Percentiles rank a stretch among this genome's conserved stretches.
Conservation (phyloP, 805 yeast species). For the Candida morakotiae region DNA sequence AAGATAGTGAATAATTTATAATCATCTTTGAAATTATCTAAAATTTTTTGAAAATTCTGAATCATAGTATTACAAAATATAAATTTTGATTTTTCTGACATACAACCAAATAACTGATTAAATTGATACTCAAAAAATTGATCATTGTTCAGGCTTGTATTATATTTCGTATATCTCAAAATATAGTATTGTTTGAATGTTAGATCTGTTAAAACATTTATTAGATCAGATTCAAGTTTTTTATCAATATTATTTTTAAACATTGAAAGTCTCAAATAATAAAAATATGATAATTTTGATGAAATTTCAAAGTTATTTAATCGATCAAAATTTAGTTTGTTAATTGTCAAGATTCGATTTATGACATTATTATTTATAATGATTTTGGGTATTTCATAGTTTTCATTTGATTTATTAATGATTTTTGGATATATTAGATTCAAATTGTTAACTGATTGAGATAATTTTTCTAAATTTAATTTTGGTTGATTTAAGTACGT, state of each 20-base stretch:
- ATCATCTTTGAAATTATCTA: slow-evolving; percentile 2
- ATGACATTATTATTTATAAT: slow-evolving; percentile 1
- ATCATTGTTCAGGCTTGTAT: background rate
- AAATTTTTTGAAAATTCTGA: background rate
- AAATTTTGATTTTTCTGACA: slow-evolving; percentile 5
- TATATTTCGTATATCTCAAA: no score
- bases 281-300: background rate
- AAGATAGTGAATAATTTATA: background rate
- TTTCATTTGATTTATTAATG: background rate
- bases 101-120: slow-evolving; percentile 7
- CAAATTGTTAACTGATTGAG: background rate
- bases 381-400: background rate
- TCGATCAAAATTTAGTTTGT: background rate
- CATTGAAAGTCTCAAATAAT: slow-evolving; percentile 2
- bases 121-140: slow-evolving; percentile 1
- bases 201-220: background rate
- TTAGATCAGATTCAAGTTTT: no score
- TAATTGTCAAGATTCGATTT: background rate
- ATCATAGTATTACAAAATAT: background rate
- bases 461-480: background rate
- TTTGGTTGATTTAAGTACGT: background rate
- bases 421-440: background rate
- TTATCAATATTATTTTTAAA: no score
- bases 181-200: slow-evolving; percentile 1
- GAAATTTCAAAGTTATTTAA: background rate